Evolutionary conservation across 2,329 filamentous ascomycete genomes (phyloP), one percentile per base, ranked within the genome.

Genomic region (Orbilia blumenaviensis): DNA sequence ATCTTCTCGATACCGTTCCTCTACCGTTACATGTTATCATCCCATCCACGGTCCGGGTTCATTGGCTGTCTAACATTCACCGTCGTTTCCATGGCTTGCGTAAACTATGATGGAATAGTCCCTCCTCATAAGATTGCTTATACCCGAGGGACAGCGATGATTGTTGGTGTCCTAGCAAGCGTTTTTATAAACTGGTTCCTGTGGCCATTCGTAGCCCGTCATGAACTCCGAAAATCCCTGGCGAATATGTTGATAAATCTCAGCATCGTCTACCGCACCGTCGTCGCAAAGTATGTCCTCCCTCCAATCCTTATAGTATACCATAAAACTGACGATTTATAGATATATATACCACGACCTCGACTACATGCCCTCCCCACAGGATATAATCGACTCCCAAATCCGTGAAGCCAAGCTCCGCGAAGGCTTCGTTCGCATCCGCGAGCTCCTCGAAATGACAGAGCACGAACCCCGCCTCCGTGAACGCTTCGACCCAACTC

Each of bases 191-290:
- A 88, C 78, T 89, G 87, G 87, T 79, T 87, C 10, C 81, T 89
- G 2, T 89, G 88, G 88, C 88, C 88, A 1, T 89, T 89, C 77
- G 84, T 89, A 3, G 87, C 88, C 9, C 84, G 88, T 10, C 87
- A 88, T 78, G 87, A 89, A 79, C 83, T 89, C 12, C 83, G 87
- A 21, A 86, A 85, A 71, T 87, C 86, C 0, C 80, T 88, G 1
- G 86, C 87, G 0, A 83, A 84, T 1, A 89, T 88, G 86, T 82
- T 89, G 78, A 86, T 88, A 56, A 88, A 88, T 78, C 84, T 86
- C 71, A 87, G 86, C 69, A 85, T 89, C 72, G 84, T 88, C 6
- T 89, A 89, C 79, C 83, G 88, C 1, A 78, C 79, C 21, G 79
- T 83, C 77, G 82, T 80, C 48, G 79, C 79, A 7, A 80, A 78